Base-by-base conservation (phyloP, 305 asterid genomes). In the Solanum hybrid region DNA sequence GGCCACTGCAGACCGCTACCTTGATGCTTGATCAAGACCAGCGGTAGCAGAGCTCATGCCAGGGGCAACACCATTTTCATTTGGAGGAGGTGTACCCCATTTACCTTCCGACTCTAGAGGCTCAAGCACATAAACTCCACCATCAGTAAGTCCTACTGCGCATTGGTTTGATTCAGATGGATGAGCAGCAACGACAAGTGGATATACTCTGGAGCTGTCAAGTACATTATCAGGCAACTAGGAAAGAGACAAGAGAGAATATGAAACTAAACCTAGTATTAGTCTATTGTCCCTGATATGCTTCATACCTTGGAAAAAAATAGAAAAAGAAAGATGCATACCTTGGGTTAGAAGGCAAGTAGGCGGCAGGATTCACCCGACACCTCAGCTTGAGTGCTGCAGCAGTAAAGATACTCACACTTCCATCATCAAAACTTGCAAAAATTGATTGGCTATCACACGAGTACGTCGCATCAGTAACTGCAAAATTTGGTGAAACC, bases 381-480 rank as follows among this genome's bases (percentile, higher is more conserved):
- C 98, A 95, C 35, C 94, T 91, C 90, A 95, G 80, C 37, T 92
- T 92, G 73, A 95, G 97, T 73, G 93, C 93, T 56, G 93, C 78
- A 80, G 95, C 95, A 9, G 96, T 92, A 91, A 96, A 94, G 85
- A 96, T 76, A 88, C 95, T 91, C 56, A 96, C 93, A 27, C 94
- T 93, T 45, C 96, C 96, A 91, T 95, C 96, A 14, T 92, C 93
- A 89, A 95, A 95, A 88, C 97, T 90, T 35, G 95, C 97, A 85
- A 94, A 96, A 38, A 96, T 82, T 72, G 93, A 93, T 92, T 94
- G 97, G 94, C 98, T 93, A 92, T 96, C 96, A 71, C 98, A 95
- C 12, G 99, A 95, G 90, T 93, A 95, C 3, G 96, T 92, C 11
- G 97, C 98, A 90, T 95, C 95, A 27, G 97, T 93, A 82, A 96